Percentiles rank a stretch among this genome's conserved stretches.
phyloP scores from a whole-genome alignment of 2,329 filamentous ascomycete genomes.

The Purpureocillium lavendulum region DNA sequence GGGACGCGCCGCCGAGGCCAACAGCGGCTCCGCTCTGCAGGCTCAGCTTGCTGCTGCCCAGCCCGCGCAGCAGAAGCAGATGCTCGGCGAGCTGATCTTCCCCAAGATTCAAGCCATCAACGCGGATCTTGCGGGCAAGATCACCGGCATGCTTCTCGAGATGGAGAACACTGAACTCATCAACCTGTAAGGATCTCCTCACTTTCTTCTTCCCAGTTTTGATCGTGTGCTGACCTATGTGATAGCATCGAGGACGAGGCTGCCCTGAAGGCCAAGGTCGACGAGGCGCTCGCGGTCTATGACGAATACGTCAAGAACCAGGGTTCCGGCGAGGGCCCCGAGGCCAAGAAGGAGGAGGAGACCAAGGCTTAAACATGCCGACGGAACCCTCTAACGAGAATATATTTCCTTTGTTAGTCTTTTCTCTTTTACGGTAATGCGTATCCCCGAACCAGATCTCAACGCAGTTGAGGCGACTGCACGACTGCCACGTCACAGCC shows the following conservation, averaged over 20 bases:
- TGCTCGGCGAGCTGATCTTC: conserved; percentile 95
- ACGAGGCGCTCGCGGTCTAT: conserved; percentile 94
- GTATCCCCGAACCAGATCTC: conserved; percentile 5
- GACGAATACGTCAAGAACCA: conserved; percentile 97
- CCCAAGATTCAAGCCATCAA: conserved; percentile 96
- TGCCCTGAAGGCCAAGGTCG: conserved; percentile 89
- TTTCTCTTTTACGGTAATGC: conserved; percentile 13
- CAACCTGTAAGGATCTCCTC: conserved; percentile 68
- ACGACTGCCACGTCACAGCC: conserved; percentile 18
- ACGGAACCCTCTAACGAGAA: conserved; percentile 4
- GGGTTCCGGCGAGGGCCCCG: conserved; percentile 28
- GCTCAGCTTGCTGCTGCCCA: conserved; percentile 47
- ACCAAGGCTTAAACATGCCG: conserved; percentile 28
- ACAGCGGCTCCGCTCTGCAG: conserved; percentile 37
- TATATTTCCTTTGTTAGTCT: conserved; percentile 20
- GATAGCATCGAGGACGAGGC: conserved; percentile 80
- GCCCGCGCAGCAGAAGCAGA: conserved; percentile 89
- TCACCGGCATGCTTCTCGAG: conserved; percentile 98
- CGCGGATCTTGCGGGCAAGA: conserved; percentile 94
- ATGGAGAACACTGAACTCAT: conserved; percentile 97
- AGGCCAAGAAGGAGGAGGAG: conserved; percentile 41
- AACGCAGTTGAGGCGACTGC: conserved; percentile 8
- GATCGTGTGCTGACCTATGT: conserved; percentile 7
- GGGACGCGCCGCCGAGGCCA: conserved; percentile 33
- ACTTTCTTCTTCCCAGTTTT: conserved; percentile 10